Base-by-base conservation (phyloP, 192 early-diverging fungal genomes). In the Podochytrium sp. region DNA sequence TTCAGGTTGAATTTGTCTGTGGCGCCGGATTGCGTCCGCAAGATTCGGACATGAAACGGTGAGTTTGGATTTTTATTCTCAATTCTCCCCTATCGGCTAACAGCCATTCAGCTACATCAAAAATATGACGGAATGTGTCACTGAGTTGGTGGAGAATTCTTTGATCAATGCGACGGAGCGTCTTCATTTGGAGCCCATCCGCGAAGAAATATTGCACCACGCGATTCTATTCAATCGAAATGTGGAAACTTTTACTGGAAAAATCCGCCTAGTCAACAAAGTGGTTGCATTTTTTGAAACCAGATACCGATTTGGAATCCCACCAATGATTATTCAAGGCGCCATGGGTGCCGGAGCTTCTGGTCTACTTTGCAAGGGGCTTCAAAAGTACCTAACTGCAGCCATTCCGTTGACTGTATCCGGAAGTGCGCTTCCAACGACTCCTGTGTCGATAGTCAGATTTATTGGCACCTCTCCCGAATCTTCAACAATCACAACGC, bases 381-480 rank as follows among this genome's bases (percentile, higher is more conserved):
- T 77, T 49, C 51, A 72, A 41, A 61, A 62, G 25, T 77, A 40
- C 42, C 29, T 77, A 16, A 63, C 38, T 39, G 70, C 63, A 49
- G 63, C 50, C 25, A 47, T 62, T 25, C 69, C 69, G 29, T 5
- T 30, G 4, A 66, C 23, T 25, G 14, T 50, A 4, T 14, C n/a
- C 23, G 25, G 20, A 14, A 5, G 18, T 1, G 56, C 27, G 1
- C 52, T 37, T 53, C 7, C 41, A 2, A 5, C 62, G 25, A 37
- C 65, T 7, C 76, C 68, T 3, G 52, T 64, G 20, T 5, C 41
- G 3, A 66, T 72, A 35, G 53, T 73, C 27, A 14, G 76, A 39
- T 77, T 77, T 61, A 39, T 77, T 27, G 68, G 68, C 20, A 16
- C 60, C 6, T 73, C 76, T n/a, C 70, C 61, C 18, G 62, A 77